These are phyloP conservation scores for Diaporthe sp. DNA, from an alignment of 2,329 filamentous ascomycete species.

Conservation along the genomic window DNA sequence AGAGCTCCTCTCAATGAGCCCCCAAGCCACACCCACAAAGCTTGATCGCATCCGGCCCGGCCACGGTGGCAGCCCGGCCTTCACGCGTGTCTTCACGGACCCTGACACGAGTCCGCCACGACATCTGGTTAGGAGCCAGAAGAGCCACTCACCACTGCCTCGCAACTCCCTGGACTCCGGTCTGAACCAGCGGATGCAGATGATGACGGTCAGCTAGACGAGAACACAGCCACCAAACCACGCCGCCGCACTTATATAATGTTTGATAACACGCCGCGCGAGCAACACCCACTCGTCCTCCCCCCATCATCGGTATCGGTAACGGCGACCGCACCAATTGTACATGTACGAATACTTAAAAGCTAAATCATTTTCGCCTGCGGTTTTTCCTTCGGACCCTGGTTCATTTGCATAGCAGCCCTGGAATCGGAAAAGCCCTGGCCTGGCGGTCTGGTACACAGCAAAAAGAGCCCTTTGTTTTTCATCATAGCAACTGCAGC, in stretches of 20 bases:
- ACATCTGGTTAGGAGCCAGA: constrained; percentile 65
- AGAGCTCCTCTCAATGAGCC: constrained; percentile 71
- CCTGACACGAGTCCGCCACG: constrained; percentile 69
- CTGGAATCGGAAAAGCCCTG: constrained; percentile 37
- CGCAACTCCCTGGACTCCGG: constrained; percentile 64
- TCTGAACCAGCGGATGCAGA: constrained; percentile 69
- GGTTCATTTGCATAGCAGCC: constrained; percentile 42
- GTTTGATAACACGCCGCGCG: constrained; percentile 41
- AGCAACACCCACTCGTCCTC: constrained; percentile 12
- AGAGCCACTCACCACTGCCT: constrained; percentile 66
- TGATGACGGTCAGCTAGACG: constrained; percentile 73
- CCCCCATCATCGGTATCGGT: constrained; percentile 26
- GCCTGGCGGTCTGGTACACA: constrained; percentile 37
- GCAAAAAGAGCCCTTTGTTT: constrained; percentile 33
- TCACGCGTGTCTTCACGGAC: constrained; percentile 76
- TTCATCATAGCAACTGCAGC: constrained; percentile 36
- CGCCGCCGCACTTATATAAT: constrained; percentile 37
- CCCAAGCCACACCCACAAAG: constrained; percentile 62
- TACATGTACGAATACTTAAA: constrained; percentile 43
- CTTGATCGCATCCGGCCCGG: constrained; percentile 56
- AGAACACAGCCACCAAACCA: constrained; percentile 13
- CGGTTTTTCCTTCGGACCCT: constrained; percentile 18
- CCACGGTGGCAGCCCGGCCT: constrained; percentile 74
- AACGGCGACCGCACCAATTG: constrained; percentile 36
- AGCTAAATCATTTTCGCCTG: constrained; percentile 38